phyloP scores from a whole-genome alignment of 305 asterid species.

The Fraxinus sp. region DNA sequence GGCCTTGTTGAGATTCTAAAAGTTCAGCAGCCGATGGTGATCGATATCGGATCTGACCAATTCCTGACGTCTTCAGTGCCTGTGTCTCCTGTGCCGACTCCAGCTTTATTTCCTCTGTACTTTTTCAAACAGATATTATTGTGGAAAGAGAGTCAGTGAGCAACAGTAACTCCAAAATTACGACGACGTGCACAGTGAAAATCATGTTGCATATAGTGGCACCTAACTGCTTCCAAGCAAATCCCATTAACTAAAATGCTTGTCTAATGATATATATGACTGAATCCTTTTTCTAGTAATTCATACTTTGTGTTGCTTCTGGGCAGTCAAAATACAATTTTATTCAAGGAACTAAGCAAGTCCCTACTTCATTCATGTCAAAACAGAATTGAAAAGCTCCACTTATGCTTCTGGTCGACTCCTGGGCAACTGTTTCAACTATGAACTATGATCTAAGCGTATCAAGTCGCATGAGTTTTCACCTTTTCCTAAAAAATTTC shows the following conservation, averaged over 20 bases:
- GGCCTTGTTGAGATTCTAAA: conserved; percentile 48
- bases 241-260: neutral
- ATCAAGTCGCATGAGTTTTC: neutral
- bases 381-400: neutral
- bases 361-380: neutral
- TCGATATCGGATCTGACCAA: conserved; percentile 84
- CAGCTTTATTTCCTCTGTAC: conserved; percentile 53
- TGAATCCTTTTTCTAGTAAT: neutral
- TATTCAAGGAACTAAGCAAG: neutral
- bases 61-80: conserved; percentile 63
- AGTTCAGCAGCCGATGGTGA: conserved; percentile 83
- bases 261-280: neutral
- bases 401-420: neutral
- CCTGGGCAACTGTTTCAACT: neutral
- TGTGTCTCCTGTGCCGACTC: conserved; percentile 66
- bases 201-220: neutral
- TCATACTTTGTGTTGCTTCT: neutral
- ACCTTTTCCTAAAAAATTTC: neutral
- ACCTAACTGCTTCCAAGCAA: neutral
- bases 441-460: neutral
- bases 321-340: neutral
- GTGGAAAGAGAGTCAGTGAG: neutral
- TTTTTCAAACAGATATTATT: neutral
- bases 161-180: neutral
- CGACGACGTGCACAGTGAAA: neutral